Evolutionary conservation across 2,329 filamentous ascomycete species (phyloP), one percentile per base, ranked within the genome.

Genomic region (Tothia fuscella): DNA sequence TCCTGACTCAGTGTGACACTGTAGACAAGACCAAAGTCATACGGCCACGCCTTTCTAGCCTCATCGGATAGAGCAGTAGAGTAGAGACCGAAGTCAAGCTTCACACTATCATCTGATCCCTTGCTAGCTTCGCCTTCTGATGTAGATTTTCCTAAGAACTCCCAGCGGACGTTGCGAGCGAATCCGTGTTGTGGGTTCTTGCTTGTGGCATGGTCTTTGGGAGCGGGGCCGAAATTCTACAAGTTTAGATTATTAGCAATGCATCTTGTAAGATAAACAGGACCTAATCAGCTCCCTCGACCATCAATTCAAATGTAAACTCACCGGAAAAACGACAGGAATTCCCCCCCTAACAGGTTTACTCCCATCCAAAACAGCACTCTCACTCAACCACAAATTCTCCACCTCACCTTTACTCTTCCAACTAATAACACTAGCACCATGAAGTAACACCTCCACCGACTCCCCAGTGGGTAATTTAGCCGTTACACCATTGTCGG

Each of bases 41-140:
- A 82, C 2, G 83, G 80, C 91, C 91, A 98, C 19, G 79, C 73
- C 52, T 74, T 72, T 56, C 74, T 76, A 50, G 74, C 72, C 32
- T 79, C 73, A 1, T 80, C 76, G 50, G 72, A 74, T 44, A 96
- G 68, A 56, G 80, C 81, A 39, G 74, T 70, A 21, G 77, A 74
- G 39, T 82, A 85, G 26, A 98, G 78, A 21, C 89, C 91, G 61
- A 98, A 96, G 66, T 98, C 91, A 46, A 98, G 79, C 71, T 93
- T 95, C 50, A 96, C 80, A 37, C 78, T 80, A 54, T 77, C 68
- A 56, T 83, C 72, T 47, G 66, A 67, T 34, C 54, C 56, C 28
- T 54, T 56, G 61, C 61, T 46, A 47, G 59, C 44, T 50, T 64
- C 55, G 44, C 56, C 56, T 59, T 87, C 80, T 5, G 74, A 76